Evolutionary conservation across 2,329 filamentous ascomycete species (phyloP), one percentile per base, ranked within the genome.

Genomic region (Trichoderma hamatum): DNA sequence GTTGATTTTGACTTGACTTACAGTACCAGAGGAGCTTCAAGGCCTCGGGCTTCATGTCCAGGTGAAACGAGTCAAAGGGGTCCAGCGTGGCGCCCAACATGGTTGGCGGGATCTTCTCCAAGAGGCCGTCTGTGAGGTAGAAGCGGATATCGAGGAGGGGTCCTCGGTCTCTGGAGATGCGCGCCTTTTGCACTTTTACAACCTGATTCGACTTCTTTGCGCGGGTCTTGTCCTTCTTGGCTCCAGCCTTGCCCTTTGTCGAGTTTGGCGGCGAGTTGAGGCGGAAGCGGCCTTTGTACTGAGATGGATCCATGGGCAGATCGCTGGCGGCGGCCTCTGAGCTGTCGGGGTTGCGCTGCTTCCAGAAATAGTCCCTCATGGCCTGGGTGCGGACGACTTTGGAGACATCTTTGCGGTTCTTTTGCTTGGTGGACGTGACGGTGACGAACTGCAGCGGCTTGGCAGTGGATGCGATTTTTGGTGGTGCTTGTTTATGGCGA

Each of bases 291-390:
- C 66, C 66, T n/a, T 68, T 68, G 43, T 68, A 68, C 9, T 63
- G 55, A 3, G 58, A 52, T 3, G 34, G 66, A 6, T 46, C 43
- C 5, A 46, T 11, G 2, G 58, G 58, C 16, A 30, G 28, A 19
- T 49, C 55, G n/a, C 13, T 63, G 7, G 46, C 28, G 9, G 24
- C 26, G 11, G 36, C 28, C 0, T 63, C 56, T 5, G 30, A 28
- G 19, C 19, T 62, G 0, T 54, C 66, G 5, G 26, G 58, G 26
- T 62, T 61, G 3, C 46, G 51, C 26, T 24, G 58, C 19, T 68
- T 68, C 66, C 66, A 68, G 26, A 68, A 62, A 39, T 68, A 63
- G 26, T 63, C 46, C 4, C 24, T 49, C 66, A 68, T 68, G 32
- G 58, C 66, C 19, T 68, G 66, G 32, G 56, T 62, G 66, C 66